A percentile compares a stretch with the other conserved stretches of the same genome.
phyloP scores from a whole-genome alignment of 2,329 filamentous ascomycete species.

The Aspergillus hiratsukae region DNA sequence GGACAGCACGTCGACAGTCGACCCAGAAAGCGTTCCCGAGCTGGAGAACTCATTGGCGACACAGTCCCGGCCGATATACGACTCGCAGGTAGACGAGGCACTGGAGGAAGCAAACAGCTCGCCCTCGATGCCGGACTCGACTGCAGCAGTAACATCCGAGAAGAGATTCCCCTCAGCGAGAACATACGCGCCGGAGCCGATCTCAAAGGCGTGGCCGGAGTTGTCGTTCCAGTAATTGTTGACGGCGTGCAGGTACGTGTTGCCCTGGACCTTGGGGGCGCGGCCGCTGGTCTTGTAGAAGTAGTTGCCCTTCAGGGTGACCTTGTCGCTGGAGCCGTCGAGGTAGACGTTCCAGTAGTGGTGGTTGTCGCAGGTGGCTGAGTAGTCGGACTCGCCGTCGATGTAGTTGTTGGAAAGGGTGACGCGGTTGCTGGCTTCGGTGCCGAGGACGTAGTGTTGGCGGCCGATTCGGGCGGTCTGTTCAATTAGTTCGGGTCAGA shows the following conservation, averaged over 20 bases:
- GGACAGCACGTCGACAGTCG: constrained; percentile 46
- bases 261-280: constrained; percentile 52
- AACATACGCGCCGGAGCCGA: constrained; percentile 41
- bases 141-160: constrained; percentile 49
- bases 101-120: constrained; percentile 37
- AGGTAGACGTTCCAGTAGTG: constrained; percentile 60
- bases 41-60: constrained; percentile 47
- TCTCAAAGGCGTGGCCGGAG: constrained; percentile 55
- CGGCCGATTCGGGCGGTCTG: constrained; percentile 55
- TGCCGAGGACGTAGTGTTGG: constrained; percentile 58
- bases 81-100: constrained; percentile 40
- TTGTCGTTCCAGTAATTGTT: constrained; percentile 60
- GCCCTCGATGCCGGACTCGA: constrained; percentile 38
- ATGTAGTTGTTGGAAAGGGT: constrained; percentile 59
- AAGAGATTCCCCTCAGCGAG: constrained; percentile 57
- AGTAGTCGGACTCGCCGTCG: constrained; percentile 52
- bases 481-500: neutral
- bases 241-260: constrained; percentile 54
- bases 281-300: constrained; percentile 58
- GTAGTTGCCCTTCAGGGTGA: constrained; percentile 60
- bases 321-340: constrained; percentile 51
- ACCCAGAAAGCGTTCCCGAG: constrained; percentile 31
- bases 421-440: constrained; percentile 50
- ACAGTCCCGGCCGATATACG: constrained; percentile 49
- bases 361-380: constrained; percentile 54